A percentile compares a stretch with the other conserved stretches of the same genome.
phyloP scores from a whole-genome alignment of 306 rosid species.

The Lotus japonicus region DNA sequence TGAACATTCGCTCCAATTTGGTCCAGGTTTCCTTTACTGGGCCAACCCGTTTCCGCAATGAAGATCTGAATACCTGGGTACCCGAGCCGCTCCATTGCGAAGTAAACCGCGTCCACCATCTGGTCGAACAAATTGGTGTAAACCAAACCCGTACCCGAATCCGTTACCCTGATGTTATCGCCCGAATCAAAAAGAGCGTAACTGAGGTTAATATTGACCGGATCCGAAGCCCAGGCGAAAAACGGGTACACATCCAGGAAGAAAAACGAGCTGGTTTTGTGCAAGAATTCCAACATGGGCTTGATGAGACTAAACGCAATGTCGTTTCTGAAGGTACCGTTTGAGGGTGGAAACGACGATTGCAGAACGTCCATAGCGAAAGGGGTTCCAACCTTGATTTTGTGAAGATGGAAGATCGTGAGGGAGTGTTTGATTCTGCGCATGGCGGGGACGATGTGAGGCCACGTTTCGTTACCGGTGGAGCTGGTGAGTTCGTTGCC shows the following conservation, averaged over 20 bases:
- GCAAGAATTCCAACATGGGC: slow-evolving; percentile 60
- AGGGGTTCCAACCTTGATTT: slow-evolving; percentile 66
- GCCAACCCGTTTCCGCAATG: slow-evolving; percentile 96
- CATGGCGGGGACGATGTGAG: slow-evolving; percentile 62
- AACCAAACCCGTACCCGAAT: slow-evolving; percentile 49
- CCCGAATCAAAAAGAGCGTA: slow-evolving; percentile 47
- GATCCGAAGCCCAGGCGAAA: slow-evolving; percentile 59
- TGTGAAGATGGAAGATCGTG: slow-evolving; percentile 24
- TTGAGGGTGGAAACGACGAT: slow-evolving; percentile 76
- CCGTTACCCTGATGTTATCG: slow-evolving; percentile 40
- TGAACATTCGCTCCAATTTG: slow-evolving; percentile 71
- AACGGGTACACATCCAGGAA: slow-evolving; percentile 76
- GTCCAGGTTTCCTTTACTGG: slow-evolving; percentile 64
- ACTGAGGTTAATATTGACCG: slow-evolving; percentile 37
- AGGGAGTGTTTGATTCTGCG: slow-evolving; percentile 40
- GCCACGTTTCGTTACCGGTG: slow-evolving; percentile 37
- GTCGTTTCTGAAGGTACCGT: slow-evolving; percentile 62
- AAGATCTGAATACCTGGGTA: slow-evolving; percentile 50
- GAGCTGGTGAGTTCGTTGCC: slow-evolving; percentile 68
- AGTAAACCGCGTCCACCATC: slow-evolving; percentile 76
- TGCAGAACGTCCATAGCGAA: slow-evolving; percentile 57
- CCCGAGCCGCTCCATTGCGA: slow-evolving; percentile 71
- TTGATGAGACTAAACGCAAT: slow-evolving; percentile 38
- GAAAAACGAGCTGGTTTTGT: slow-evolving; percentile 62
- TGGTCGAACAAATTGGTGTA: slow-evolving; percentile 81